Evolutionary conservation across 1,139 yeast genomes (phyloP), one percentile per base, ranked within the genome.

Genomic region (Yamadazyma dushanensis): DNA sequence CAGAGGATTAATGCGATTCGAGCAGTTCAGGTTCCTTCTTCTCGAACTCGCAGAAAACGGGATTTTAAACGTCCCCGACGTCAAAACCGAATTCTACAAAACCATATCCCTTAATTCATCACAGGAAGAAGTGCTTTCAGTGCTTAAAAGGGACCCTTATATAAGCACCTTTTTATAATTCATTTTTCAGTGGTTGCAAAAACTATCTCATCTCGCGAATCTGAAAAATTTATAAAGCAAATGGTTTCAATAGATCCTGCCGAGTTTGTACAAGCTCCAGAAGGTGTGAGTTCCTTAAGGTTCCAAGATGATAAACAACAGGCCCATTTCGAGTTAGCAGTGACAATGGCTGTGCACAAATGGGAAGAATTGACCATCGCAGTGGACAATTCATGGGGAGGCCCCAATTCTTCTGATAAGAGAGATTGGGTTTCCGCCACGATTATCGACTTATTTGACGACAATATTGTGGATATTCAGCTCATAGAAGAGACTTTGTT

Each of bases 361-460:
- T 92, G 98, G 98, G 95, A 88, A 43, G 92, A 86, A 30, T 69
- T 92, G 38, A 73, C 77, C 35, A 83, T 87, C 1, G 98, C 98
- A 0, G 98, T 94, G n/a, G 95, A 80, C n/a, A 87, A 86, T 56
- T 70, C 73, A 26, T 92, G 98, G 98, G 99, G 98, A 41, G 99
- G 98, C 2, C 79, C 95, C 11, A 86, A 86, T 31, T 83, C 95
- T 9, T 77, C 73, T 1, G 97, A 87, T 32, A 92, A 92, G 60
- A 75, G 99, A 53, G 98, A 92, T 56, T 94, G 98, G 98, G 73
- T 90, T 43, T 80, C 89, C 3, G 95, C 89, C 4, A 70, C 86
- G 14, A 77, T 90, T 2, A 78, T 88, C 30, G 97, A 89, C 28
- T 68, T 89, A 38, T 92, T 90, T 54, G 76, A 73, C 32, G 83